Evolutionary conservation across 495 filamentous ascomycete genomes (phyloP), one percentile per base, ranked within the genome.

Genomic region (Penicillium odoratum): DNA sequence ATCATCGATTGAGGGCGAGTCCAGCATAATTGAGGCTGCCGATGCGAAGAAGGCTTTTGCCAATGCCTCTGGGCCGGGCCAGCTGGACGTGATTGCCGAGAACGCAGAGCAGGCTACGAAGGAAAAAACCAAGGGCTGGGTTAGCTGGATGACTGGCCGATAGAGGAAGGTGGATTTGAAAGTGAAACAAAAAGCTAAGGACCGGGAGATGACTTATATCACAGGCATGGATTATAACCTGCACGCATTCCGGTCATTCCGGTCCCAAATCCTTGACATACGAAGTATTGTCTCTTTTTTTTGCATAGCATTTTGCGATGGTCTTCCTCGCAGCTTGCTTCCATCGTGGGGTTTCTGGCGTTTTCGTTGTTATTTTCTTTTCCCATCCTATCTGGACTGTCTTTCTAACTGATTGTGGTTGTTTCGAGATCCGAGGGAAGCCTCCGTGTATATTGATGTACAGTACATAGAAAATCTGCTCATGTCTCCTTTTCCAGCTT

Each of bases 71-170:
- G 42, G 59, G 53, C 69, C 68, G 3, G 76, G 77, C 16, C 69
- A 71, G 43, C 60, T 80, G 60, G 77, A 78, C 60, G 62, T 69
- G 1, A 61, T 80, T 57, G 77, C 74, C 1, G 66, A 74, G 56
- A 78, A 78, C 56, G 76, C 65, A 25, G 77, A 77, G 51, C 57
- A 53, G 4, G 71, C 69, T 30, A 69, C 69, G 13, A 77, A 77
- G 63, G 63, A 73, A 59, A 72, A 66, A 44, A 65, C 71, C 13
- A 66, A 67, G 59, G 69, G 77, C 55, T 80, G 77, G 77, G 73
- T 64, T 55, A 73, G 71, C 59, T 78, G 77, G 76, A 55, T 78
- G 48, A 76, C 72, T 38, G 53, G 53, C 3, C 53, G 53, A 18
- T 56, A 56, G 30, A 47, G 25, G 18, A 30, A 40, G 3, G 31